phyloP scores from a whole-genome alignment of 768 basidiomycete genomes.

The Lactarius deliciosus region DNA sequence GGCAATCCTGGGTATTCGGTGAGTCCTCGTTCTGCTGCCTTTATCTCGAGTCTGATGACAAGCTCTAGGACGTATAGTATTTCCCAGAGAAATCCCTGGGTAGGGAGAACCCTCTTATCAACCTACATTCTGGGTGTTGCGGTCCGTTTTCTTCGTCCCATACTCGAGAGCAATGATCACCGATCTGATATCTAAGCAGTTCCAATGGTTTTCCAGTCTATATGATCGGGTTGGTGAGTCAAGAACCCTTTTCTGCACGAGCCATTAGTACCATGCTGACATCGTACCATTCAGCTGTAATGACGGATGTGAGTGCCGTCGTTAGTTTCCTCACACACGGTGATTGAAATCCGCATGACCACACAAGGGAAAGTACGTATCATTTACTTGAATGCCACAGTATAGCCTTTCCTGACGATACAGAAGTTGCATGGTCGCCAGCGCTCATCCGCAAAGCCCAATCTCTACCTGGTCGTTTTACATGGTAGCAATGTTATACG shows the following conservation, averaged over 20 bases:
- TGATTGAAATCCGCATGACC: neutral
- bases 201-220: slow-evolving; percentile 59
- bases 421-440: slow-evolving; percentile 49
- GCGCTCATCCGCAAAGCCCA: slow-evolving; percentile 24
- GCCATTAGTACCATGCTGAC: slow-evolving; percentile 14
- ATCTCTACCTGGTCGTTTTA: slow-evolving; percentile 60
- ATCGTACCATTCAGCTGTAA: slow-evolving; percentile 22
- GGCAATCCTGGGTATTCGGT: slow-evolving; percentile 62
- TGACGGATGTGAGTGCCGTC: slow-evolving; percentile 2
- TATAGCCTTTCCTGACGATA: neutral
- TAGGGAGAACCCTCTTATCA: slow-evolving; percentile 42
- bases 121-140: slow-evolving; percentile 43
- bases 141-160: slow-evolving; percentile 38
- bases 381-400: neutral
- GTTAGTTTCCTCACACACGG: neutral
- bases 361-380: slow-evolving; percentile 40
- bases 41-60: neutral
- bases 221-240: slow-evolving; percentile 49
- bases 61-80: slow-evolving; percentile 54
- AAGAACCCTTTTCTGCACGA: neutral
- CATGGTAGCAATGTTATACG: slow-evolving; percentile 55
- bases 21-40: slow-evolving; percentile 16
- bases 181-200: slow-evolving; percentile 32
- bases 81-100: slow-evolving; percentile 44
- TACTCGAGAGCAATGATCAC: too few relatives aligned